Base-by-base conservation (phyloP, 2,329 filamentous ascomycete genomes). In the Exophiala sideris region DNA sequence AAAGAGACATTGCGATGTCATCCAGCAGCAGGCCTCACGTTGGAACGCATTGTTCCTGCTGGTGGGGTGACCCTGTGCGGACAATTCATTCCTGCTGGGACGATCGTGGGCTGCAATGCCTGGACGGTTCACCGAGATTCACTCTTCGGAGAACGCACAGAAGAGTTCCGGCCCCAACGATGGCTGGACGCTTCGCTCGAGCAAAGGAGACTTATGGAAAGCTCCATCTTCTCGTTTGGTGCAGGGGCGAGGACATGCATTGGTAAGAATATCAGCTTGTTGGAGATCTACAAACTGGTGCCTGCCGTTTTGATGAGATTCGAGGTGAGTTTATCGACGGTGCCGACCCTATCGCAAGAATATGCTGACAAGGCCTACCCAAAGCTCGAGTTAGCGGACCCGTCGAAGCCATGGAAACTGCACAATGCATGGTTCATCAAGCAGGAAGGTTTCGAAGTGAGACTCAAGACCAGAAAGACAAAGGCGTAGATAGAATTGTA, bases 71-170 rank as follows among this genome's bases (percentile, higher is more conserved):
- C 80, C 66, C 71, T 83, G 9, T 87, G 87, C 0, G 87, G 89
- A 68, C 69, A 87, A 40, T 74, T 79, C 16, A 75, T 91, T 24
- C 79, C 79, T 3, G 86, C 82, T 1, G 87, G 87, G 5, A 88
- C 86, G 0, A 84, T 87, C 54, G 85, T 90, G 0, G 88, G 87
- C 3, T 87, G 83, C 66, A 88, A 82, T 48, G 81, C 87, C 0
- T 75, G 73, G 68, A 72, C 74, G 0, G 53, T 76, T 0, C 73
- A 78, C 20, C 65, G 67, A 14, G 67, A 77, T 42, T 60, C 62
- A 0, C 65, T 78, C 4, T 79, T 74, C 48, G 68, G 69, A 66
- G 18, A 53, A 4, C 54, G 74, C 29, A 65, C 71, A 0, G 69
- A 71, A 9, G 59, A 62, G 1, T 79, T 70, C 66, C 0, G 91